These are phyloP conservation scores for Diplotaxis tenuifolia DNA, from an alignment of 345 rosid genomes.

Conservation along the genomic window DNA sequence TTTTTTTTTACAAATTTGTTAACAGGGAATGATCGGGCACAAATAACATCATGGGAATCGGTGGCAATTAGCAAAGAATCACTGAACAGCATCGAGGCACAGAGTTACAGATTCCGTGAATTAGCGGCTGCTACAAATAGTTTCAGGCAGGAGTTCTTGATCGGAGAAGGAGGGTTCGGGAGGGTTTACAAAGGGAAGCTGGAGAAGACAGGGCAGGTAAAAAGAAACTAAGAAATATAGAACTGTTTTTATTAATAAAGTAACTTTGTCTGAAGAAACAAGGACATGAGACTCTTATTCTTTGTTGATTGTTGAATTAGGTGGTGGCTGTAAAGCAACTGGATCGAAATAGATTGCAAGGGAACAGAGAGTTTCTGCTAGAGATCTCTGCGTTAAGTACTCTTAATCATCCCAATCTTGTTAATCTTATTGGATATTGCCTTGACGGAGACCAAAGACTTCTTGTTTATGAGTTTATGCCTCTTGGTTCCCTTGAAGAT, in stretches of 20 bases:
- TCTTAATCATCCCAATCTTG: slow-evolving; percentile 85
- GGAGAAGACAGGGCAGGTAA: slow-evolving; percentile 65
- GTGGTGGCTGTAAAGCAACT: slow-evolving; percentile 93
- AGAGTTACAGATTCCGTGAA: slow-evolving; percentile 76
- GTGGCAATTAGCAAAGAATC: slow-evolving; percentile 23
- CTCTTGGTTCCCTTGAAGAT: slow-evolving; percentile 80
- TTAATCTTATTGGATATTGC: slow-evolving; percentile 80
- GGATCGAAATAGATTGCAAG: slow-evolving; percentile 89
- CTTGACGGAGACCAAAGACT: slow-evolving; percentile 94
- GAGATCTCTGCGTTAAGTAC: slow-evolving; percentile 78
- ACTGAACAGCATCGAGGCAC: slow-evolving; percentile 44
- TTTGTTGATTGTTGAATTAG: slow-evolving; percentile 37
- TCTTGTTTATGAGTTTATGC: slow-evolving; percentile 88
- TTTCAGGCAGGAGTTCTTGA: slow-evolving; percentile 68
- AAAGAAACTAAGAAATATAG: neutral
- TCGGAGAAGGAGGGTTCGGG: slow-evolving; percentile 92
- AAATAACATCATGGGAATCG: slow-evolving; percentile 1
- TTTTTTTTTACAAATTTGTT: neutral
- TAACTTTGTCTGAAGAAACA: slow-evolving; percentile 8
- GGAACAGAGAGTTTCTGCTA: slow-evolving; percentile 79
- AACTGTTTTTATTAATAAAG: neutral
- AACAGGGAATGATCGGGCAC: slow-evolving; percentile 8
- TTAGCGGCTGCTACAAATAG: slow-evolving; percentile 75
- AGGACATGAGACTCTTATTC: neutral
- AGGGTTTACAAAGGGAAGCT: slow-evolving; percentile 78